Conservation (phyloP, 2,329 filamentous ascomycete genomes). For the Hypomyces perniciosus region DNA sequence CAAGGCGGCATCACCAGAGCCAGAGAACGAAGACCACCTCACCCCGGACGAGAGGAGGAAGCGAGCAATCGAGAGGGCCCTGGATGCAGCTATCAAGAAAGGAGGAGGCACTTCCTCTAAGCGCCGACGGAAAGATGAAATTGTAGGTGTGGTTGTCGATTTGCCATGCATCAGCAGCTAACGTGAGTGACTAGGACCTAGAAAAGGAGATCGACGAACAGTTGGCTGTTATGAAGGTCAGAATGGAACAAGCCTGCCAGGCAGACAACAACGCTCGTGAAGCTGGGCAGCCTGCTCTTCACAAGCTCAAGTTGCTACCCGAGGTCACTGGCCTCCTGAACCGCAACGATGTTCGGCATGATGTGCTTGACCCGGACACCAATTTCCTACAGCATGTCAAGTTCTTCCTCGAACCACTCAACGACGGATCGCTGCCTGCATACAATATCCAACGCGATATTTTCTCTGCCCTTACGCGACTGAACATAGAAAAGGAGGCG, state of each 20-base stretch:
- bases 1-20: conserved; percentile 43
- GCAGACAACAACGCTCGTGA: conserved; percentile 78
- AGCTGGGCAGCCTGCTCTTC: conserved; percentile 71
- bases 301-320: conserved; percentile 90
- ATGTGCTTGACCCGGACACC: conserved; percentile 86
- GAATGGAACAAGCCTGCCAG: conserved; percentile 87
- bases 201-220: conserved; percentile 87
- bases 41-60: conserved; percentile 79
- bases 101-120: conserved; percentile 50
- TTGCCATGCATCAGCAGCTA: conserved; percentile 10
- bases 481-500: conserved; percentile 87
- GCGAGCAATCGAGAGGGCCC: conserved; percentile 75
- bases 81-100: conserved; percentile 84
- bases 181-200: conserved; percentile 57
- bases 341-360: conserved; percentile 77
- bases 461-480: conserved; percentile 69
- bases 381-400: conserved; percentile 93
- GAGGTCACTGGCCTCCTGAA: conserved; percentile 85
- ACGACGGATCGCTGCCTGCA: conserved; percentile 87
- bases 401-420: conserved; percentile 93
- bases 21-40: conserved; percentile 70
- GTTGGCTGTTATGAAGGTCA: conserved; percentile 78
- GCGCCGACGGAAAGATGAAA: conserved; percentile 77
- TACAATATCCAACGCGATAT: conserved; percentile 97
- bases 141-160: conserved; percentile 49